Conservation (phyloP, 1,284 basidiomycete genomes). For the Inonotus hispidus region DNA sequence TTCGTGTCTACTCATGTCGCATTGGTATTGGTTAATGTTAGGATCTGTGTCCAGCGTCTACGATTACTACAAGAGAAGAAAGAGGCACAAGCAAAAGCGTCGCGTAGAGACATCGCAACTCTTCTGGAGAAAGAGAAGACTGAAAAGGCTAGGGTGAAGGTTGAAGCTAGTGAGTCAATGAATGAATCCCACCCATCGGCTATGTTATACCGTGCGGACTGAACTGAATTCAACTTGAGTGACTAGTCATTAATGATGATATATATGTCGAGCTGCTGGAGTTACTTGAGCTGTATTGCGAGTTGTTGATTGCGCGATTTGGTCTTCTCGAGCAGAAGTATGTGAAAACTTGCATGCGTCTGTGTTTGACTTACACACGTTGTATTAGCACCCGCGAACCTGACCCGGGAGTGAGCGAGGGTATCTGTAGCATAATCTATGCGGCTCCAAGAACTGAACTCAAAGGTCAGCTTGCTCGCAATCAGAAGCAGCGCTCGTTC, state of each 20-base stretch:
- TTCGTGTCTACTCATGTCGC: background rate
- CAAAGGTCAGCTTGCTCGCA: conserved; percentile 53
- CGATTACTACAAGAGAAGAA: conserved; percentile 92
- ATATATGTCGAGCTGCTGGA: conserved; percentile 84
- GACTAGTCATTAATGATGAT: conserved; percentile 80
- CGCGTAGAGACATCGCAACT: conserved; percentile 74
- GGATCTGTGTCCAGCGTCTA: conserved; percentile 86
- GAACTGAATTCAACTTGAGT: background rate
- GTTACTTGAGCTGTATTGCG: conserved; percentile 89
- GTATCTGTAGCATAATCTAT: conserved; percentile 76
- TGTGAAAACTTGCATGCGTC: conserved; percentile 26
- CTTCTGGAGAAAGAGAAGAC: conserved; percentile 75
- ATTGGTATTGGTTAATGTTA: conserved; percentile 26
- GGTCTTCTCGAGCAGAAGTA: conserved; percentile 84
- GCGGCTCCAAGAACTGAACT: conserved; percentile 89
- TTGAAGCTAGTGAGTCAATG: conserved; percentile 59
- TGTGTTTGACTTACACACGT: background rate
- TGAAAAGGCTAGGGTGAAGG: conserved; percentile 81
- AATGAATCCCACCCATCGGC: background rate
- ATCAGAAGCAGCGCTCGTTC: background rate
- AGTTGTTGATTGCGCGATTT: conserved; percentile 89
- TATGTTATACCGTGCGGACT: background rate
- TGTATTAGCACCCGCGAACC: conserved; percentile 65
- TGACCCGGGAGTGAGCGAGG: conserved; percentile 76
- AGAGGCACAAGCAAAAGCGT: conserved; percentile 82